phyloP scores from a whole-genome alignment of 2,329 filamentous ascomycete genomes.

The Microsporum canis region DNA sequence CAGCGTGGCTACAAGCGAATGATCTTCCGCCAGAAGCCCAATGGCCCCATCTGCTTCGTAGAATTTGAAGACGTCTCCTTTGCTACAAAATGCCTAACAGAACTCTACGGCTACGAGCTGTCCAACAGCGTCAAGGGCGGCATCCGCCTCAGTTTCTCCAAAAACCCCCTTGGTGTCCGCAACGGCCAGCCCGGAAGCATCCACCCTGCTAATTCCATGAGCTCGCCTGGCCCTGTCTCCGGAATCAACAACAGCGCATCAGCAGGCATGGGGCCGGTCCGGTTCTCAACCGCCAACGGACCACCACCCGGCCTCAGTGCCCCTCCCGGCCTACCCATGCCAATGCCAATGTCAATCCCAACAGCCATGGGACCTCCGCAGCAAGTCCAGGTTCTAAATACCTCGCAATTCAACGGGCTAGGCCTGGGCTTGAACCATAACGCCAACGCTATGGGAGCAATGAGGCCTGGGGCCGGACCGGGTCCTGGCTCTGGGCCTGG shows the following conservation, averaged over 20 bases:
- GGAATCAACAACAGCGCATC: constrained; percentile 26
- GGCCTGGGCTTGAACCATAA: constrained; percentile 25
- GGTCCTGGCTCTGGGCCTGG: neutral
- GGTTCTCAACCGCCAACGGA: constrained; percentile 58
- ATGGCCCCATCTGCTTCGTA: constrained; percentile 97
- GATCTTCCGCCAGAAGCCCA: constrained; percentile 87
- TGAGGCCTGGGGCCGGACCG: constrained; percentile 9
- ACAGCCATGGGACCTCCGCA: constrained; percentile 20
- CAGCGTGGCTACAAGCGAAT: constrained; percentile 91
- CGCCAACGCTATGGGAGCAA: constrained; percentile 11
- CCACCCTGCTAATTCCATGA: constrained; percentile 34
- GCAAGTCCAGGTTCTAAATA: constrained; percentile 23
- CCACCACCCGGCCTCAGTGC: constrained; percentile 71
- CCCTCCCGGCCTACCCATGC: constrained; percentile 56
- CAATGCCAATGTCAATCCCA: constrained; percentile 19
- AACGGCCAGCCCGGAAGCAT: constrained; percentile 55
- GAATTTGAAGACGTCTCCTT: constrained; percentile 92
- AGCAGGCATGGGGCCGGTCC: constrained; percentile 43
- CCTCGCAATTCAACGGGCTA: constrained; percentile 29
- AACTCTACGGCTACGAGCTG: constrained; percentile 75
- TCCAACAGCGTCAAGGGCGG: constrained; percentile 92
- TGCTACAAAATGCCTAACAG: constrained; percentile 79
- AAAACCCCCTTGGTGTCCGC: constrained; percentile 88
- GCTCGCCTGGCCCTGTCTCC: constrained; percentile 36
- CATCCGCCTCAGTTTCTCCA: constrained; percentile 91